Evolutionary conservation across 2,329 filamentous ascomycete species (phyloP), one percentile per base, ranked within the genome.

Genomic region (Epicoccum nigrum): DNA sequence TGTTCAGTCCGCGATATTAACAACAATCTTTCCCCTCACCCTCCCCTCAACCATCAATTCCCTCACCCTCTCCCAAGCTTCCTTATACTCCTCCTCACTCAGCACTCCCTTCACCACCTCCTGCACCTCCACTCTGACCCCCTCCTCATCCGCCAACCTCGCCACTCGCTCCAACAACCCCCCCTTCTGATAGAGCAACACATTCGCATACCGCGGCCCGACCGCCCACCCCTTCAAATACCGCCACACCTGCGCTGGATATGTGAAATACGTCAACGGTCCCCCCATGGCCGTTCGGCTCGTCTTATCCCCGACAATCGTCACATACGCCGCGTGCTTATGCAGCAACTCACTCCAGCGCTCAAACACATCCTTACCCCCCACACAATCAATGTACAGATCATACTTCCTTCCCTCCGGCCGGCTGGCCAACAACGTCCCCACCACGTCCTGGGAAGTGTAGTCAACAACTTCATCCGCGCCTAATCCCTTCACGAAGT

Each of bases 311-410:
- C 69, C 69, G 2, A 73, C 69, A 21, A 76, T 77, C 1, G 75
- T 76, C 0, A 76, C 70, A 54, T 78, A 81, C 16, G 70, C 64
- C 7, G 60, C 40, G 65, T 73, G 59, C 7, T 70, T 76, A 16
- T 75, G 62, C 7, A 70, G 52, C 1, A 70, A 35, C 3, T 60
- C 46, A 11, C 55, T 25, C 64, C 63, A 66, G 25, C 62, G 52
- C 7, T 59, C 49, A 59, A 78, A 83, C 16, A 83, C 67, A 2
- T 76, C 62, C 37, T 81, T 77, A 17, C 74, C 74, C 11, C 81
- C 81, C 4, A 79, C 72, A 35, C 76, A 78, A 58, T 84, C 81
- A 35, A 82, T 72, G 43, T 83, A 75, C 34, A 76, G 60, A 59
- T 82, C 73, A 17, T 60, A 68, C 39, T 68, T 64, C 35, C 78